phyloP scores from a whole-genome alignment of 2,329 filamentous ascomycete genomes.

The Botryotinia calthae region DNA sequence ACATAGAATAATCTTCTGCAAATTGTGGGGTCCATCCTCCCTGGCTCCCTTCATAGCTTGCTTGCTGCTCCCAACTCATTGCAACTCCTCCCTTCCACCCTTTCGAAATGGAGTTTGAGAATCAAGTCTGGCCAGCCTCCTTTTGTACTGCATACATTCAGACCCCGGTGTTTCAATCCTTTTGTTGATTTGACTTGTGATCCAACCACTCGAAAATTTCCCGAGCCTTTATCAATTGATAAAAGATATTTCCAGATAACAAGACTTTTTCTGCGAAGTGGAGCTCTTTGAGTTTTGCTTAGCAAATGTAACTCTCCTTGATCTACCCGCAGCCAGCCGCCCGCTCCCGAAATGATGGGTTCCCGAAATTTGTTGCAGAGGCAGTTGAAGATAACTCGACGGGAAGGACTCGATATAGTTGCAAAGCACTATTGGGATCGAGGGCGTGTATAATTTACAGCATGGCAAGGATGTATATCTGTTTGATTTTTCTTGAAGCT shows the following conservation, averaged over 20 bases:
- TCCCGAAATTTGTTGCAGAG: background rate
- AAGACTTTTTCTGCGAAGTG: slow-evolving; percentile 18
- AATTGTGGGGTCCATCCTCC: slow-evolving; percentile 59
- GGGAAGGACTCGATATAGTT: slow-evolving; percentile 16
- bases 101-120: slow-evolving; percentile 3
- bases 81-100: slow-evolving; percentile 41
- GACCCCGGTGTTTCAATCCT: background rate
- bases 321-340: slow-evolving; percentile 13
- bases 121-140: slow-evolving; percentile 12
- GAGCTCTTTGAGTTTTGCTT: slow-evolving; percentile 17
- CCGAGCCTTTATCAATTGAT: background rate
- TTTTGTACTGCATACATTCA: slow-evolving; percentile 20
- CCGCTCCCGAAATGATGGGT: background rate
- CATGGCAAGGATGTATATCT: slow-evolving; percentile 26
- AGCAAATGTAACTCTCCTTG: slow-evolving; percentile 17
- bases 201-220: background rate
- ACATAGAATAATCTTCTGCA: slow-evolving; percentile 64
- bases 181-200: background rate
- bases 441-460: slow-evolving; percentile 24
- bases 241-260: slow-evolving; percentile 7
- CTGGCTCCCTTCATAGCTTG: slow-evolving; percentile 48
- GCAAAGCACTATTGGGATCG: slow-evolving; percentile 21
- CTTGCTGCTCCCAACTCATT: slow-evolving; percentile 62
- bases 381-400: slow-evolving; percentile 10
- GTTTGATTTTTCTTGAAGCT: slow-evolving; percentile 16